Base-by-base conservation (phyloP, 257 asterid genomes). In the Solanum tarapatanum region DNA sequence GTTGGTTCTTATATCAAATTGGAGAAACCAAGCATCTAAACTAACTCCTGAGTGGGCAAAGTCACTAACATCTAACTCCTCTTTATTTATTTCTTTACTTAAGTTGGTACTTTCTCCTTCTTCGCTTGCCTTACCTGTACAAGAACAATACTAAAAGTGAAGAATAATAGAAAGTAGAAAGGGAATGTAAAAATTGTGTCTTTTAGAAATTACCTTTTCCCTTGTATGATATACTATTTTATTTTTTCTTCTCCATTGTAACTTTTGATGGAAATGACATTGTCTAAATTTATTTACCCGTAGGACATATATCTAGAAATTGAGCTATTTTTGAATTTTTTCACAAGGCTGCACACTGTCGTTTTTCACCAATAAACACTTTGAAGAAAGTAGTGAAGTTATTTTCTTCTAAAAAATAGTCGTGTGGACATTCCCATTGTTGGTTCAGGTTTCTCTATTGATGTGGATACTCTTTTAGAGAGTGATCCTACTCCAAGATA, bases 281-380 rank as follows among this genome's bases (percentile, higher is more conserved):
- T 33, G 55, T 68, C 75, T 86, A 72, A 55, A 87, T 89, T 41
- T 74, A 35, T 82, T 51, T 36, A 32, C 77, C 16, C 87, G 88
- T 72, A 95, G 99, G 99, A 97, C 90, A 95, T 97, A 77, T 97
- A 97, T 93, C 92, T 97, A 58, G 99, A 93, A 32, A 90, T 89
- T 87, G 99, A 97, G 94, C 93, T 48, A 88, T 94, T 89, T 97
- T 95, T 84, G 99, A 95, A 93, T 88, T 92, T 32, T 89, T 37
- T 37, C 96, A 93, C 91, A 94, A 94, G 94, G 99, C 96, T 48
- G 93, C 94, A 73, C 92, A 93, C 75, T 89, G 97, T 88, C 75
- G 94, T 92, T 93, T 97, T 73, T 91, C 99, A 1, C 99, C 99
- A 48, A 83, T 87, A 28, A 96, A 92, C 82, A 94, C 99, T 45